Base-by-base conservation (phyloP, 78 protist genomes). In the Anaeramoeba ignava region DNA sequence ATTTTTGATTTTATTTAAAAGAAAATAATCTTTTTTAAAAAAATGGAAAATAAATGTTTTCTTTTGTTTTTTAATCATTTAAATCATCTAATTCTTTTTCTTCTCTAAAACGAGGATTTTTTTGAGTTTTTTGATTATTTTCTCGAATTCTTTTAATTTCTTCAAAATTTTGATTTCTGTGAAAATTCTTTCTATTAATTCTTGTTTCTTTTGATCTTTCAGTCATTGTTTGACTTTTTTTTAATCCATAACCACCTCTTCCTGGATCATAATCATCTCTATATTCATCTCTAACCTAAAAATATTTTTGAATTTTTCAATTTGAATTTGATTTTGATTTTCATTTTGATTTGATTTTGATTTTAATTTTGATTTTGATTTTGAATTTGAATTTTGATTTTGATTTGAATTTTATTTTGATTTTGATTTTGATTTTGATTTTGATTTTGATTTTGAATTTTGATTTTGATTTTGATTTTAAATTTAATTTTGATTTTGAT, bases 201-300 rank as follows among this genome's bases (percentile, higher is more conserved):
- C 17, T 54, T 54, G 73, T 27, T 27, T 54, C 17, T 54, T 17
- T 17, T 54, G 73, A 17, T 54, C 36, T 27, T 54, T 54, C 17
- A 54, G 8, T 54, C 17, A 54, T 27, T 27, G 73, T 8, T 17
- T 54, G 73, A 54, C 17, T 17, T 54, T 54, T 54, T 8, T 54
- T 54, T 54, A 17, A 27, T 8, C 17, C 17, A 54, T 54, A 54
- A 54, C 89, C 92, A 34, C 92, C 92, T 27, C 92, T 85, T 1
- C 41, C 90, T n/a, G 88, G 83, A 84, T 88, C 91, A 78, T 12
- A 92, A 41, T 93, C 93, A 1, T 78, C 34, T 36, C 96, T 83
- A 54, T 83, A 91, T 82, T 94, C 96, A 67, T 93, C 96, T 3
- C 97, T 92, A 1, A 92, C 90, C 78, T 92, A 92, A 2, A n/a